Conservation (phyloP, 169 alveolate genomes). For the Toxoplasma gondii region DNA sequence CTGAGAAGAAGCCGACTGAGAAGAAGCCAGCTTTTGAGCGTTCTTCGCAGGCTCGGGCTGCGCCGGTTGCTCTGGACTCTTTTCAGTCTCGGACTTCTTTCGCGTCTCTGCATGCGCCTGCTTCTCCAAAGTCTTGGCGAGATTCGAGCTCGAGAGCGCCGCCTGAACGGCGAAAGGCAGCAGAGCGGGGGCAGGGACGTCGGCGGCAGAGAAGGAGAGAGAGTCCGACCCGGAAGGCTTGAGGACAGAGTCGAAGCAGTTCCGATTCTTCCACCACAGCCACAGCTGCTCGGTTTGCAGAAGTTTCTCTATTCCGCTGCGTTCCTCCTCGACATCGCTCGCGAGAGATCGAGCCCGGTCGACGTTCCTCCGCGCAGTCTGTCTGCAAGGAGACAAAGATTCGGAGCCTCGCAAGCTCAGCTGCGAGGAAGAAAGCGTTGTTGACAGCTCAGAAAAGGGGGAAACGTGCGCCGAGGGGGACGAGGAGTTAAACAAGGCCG, state of each 20-base stretch:
- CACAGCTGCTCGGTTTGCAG: conserved; percentile 39
- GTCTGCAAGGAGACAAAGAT: background rate
- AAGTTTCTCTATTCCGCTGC: background rate
- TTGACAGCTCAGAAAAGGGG: background rate
- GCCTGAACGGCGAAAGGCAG: conserved; percentile 37
- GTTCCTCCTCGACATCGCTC: background rate
- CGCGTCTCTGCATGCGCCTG: background rate
- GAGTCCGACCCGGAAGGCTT: background rate
- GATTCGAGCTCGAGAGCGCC: background rate
- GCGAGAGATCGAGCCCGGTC: background rate
- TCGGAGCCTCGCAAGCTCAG: background rate
- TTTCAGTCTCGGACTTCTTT: background rate
- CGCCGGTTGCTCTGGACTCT: background rate
- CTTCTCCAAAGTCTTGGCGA: background rate
- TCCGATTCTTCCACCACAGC: conserved; percentile 12
- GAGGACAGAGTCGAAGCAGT: conserved; percentile 14
- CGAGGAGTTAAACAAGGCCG: background rate
- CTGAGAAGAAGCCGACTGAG: too few relatives aligned
- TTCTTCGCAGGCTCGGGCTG: background rate
- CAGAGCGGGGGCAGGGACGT: background rate
- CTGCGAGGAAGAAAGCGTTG: background rate
- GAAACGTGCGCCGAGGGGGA: background rate
- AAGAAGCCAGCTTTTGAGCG: background rate
- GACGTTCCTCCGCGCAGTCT: background rate
- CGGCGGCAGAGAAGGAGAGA: background rate